Evolutionary conservation across 345 rosid genomes (phyloP), one percentile per base, ranked within the genome.

Genomic region (Luvunga scandens): DNA sequence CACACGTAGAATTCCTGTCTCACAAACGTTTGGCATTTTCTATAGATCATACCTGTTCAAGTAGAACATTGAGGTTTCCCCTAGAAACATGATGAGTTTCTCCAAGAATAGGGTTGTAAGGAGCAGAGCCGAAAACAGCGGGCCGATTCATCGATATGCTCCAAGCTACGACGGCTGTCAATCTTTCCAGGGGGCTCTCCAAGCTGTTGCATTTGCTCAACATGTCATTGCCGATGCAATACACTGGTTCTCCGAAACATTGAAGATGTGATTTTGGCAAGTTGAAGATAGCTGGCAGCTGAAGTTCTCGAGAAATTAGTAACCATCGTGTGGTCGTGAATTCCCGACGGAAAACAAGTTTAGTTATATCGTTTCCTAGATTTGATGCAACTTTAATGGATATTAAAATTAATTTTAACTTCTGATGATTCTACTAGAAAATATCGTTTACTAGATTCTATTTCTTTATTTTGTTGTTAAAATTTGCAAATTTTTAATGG

Each of bases 41-140:
- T 45, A 13, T 45, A 13, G 5, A 45, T 12, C 7, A 33, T 10
- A 89, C 98, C 87, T 95, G 98, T 70, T 95, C 98, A 0, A 88
- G 87, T 18, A 93, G 87, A 78, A 93, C 89, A 71, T 95, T 91
- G 79, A 93, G 88, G 79, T 72, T 79, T 39, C 82, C 90, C 18
- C 81, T 82, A 0, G 99, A 90, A 57, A 90, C 96, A 72, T 93
- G 99, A 72, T 95, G 99, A 63, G 97, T 95, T 85, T 95, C 98
- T 24, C 99, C 99, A 31, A 95, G 91, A 81, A 91, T 36, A 19
- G 97, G 93, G 71, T 95, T 95, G 73, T 84, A 95, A 25, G 99
- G 99, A 66, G 91, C 94, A 31, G 86, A 69, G 2, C 99, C 99
- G 25, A 92, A 92, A 48, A 79, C 13, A 0, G 77, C 18, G 30